These are phyloP conservation scores for Oxytropis ochrocephala DNA, from an alignment of 306 rosid species.

Conservation along the genomic window DNA sequence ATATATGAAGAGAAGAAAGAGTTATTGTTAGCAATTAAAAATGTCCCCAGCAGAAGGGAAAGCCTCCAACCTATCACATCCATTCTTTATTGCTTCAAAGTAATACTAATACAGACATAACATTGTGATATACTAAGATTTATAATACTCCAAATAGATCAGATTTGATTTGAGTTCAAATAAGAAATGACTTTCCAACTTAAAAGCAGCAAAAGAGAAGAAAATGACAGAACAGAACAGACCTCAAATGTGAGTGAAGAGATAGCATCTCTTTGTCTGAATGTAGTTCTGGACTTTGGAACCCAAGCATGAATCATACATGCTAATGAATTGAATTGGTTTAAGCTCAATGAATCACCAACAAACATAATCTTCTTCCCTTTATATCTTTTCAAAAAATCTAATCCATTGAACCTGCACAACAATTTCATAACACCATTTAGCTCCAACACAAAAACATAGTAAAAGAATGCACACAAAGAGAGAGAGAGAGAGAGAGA, in stretches of 20 bases:
- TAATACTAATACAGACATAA: no score
- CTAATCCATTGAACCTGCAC: conserved; percentile 69
- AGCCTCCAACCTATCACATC: conserved; percentile 53
- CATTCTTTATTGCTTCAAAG: conserved; percentile 17
- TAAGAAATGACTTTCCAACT: no score
- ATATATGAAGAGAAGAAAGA: not conserved
- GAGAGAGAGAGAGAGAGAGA: no score
- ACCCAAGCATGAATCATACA: conserved; percentile 88
- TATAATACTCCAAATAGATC: not conserved
- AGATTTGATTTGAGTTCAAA: not conserved
- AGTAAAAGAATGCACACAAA: no score
- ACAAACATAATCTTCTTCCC: conserved; percentile 97
- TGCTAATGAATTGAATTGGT: conserved; percentile 78
- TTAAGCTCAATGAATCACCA: conserved; percentile 84
- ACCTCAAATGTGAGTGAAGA: conserved; percentile 75
- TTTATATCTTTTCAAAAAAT: conserved; percentile 54
- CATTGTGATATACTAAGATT: no score
- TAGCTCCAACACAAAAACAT: no score
- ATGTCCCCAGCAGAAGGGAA: conserved; percentile 26
- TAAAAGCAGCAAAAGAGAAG: no score
- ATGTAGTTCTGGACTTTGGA: conserved; percentile 51
- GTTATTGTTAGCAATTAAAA: conserved; percentile 22
- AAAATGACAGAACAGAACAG: not conserved
- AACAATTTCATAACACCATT: not conserved
- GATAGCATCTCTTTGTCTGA: conserved; percentile 34